Percentiles rank a stretch among this genome's conserved stretches.
Evolutionary conservation across 192 early-diverging fungal species (phyloP).

Genomic region (Backusella parvicylindrica): DNA sequence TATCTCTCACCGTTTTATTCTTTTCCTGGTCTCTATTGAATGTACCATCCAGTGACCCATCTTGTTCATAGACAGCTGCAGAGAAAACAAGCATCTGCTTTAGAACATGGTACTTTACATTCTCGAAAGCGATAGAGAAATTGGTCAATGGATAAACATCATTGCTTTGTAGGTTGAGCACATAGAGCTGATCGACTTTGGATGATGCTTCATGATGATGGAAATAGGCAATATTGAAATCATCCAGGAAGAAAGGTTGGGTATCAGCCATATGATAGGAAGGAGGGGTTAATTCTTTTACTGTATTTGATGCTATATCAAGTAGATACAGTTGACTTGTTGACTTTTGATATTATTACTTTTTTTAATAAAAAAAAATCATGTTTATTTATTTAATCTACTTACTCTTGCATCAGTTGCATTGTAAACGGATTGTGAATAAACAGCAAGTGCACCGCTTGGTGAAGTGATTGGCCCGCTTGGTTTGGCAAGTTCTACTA

Average conservation of each 20-base stretch:
- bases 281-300: conserved; percentile 42
- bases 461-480: conserved; percentile 48
- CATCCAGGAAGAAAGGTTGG: conserved; percentile 45
- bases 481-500: conserved; percentile 59
- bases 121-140: conserved; percentile 49
- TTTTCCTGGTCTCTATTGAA: conserved; percentile 44
- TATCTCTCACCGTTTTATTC: conserved; percentile 43
- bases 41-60: conserved; percentile 50
- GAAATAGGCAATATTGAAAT: conserved; percentile 38
- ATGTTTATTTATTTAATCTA: background rate
- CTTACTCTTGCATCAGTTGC: conserved; percentile 34
- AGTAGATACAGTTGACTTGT: conserved; percentile 50
- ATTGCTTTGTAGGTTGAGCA: conserved; percentile 16
- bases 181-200: conserved; percentile 43
- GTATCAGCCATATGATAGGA: conserved; percentile 30
- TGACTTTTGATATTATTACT: conserved; percentile 37
- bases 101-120: conserved; percentile 52
- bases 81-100: conserved; percentile 58
- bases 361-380: background rate
- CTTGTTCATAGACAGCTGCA: conserved; percentile 56
- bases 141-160: conserved; percentile 41
- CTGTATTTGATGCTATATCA: conserved; percentile 38
- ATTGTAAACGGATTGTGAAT: conserved; percentile 58
- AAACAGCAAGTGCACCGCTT: conserved; percentile 46
- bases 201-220: conserved; percentile 2